Evolutionary conservation across 2,329 filamentous ascomycete species (phyloP).

Genomic region (Rhynchosporium secalis): DNA sequence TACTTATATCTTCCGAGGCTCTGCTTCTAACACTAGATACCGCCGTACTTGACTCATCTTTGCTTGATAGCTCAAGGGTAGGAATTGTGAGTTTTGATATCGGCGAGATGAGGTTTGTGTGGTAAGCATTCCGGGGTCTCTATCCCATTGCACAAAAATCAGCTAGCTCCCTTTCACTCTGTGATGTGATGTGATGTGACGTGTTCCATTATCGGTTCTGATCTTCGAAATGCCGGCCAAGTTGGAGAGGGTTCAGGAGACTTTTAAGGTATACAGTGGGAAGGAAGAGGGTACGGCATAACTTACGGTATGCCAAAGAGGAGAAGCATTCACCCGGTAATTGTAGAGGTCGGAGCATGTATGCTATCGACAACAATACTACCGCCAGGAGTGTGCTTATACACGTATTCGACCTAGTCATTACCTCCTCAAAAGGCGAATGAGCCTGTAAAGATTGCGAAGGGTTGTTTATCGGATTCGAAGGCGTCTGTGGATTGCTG

Average conservation of each 20-base stretch:
- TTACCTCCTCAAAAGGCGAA: conserved; percentile 38
- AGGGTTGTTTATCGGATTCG: conserved; percentile 34
- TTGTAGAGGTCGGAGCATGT: neutral
- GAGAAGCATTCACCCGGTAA: neutral
- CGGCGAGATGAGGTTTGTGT: neutral
- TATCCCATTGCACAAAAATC: neutral
- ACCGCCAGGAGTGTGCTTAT: conserved; percentile 39
- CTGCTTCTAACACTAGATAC: neutral
- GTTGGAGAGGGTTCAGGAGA: too few species aligned
- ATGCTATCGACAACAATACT: conserved; percentile 37
- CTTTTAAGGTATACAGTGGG: neutral
- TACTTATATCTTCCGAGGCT: too few species aligned
- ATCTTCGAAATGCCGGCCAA: too few species aligned
- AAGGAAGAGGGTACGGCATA: neutral
- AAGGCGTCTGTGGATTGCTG: conserved; percentile 18
- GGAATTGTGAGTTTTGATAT: conserved; percentile 1
- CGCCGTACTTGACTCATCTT: too few species aligned
- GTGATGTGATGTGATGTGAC: too few species aligned
- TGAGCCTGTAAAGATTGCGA: conserved; percentile 45
- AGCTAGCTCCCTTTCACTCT: neutral
- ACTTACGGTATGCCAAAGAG: conserved; percentile 7
- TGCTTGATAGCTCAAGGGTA: neutral
- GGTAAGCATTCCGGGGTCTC: neutral
- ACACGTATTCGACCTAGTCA: conserved; percentile 42
- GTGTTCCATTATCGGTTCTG: too few species aligned